Conservation (phyloP, 805 yeast genomes). For the Cyberlindnera saturnus region DNA sequence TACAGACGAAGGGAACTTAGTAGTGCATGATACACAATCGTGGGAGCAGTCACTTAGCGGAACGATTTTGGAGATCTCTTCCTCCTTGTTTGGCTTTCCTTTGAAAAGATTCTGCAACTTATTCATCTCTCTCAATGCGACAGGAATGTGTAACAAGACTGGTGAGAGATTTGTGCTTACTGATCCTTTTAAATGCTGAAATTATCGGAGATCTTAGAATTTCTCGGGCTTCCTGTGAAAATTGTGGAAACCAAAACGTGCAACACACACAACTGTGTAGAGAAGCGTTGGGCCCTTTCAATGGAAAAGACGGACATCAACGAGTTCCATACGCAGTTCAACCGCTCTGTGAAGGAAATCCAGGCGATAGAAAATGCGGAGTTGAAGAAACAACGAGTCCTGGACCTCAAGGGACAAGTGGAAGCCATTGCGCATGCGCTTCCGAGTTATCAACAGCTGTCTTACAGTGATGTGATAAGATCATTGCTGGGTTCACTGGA, state of each 20-base stretch:
- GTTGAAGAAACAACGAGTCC: background rate
- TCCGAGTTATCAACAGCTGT: slow-evolving; percentile 17
- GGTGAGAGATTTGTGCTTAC: background rate
- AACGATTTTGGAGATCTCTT: slow-evolving; percentile 30
- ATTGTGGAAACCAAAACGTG: background rate
- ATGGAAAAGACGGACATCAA: slow-evolving; percentile 5
- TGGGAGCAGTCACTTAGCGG: slow-evolving; percentile 44
- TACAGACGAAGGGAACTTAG: slow-evolving; percentile 46
- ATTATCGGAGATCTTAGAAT: background rate
- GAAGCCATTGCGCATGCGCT: slow-evolving; percentile 14
- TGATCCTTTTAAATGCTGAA: background rate
- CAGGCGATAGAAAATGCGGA: background rate
- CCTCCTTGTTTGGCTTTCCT: slow-evolving; percentile 8
- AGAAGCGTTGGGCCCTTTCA: background rate
- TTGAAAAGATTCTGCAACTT: slow-evolving; percentile 5
- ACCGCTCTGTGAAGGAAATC: background rate
- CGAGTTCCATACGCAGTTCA: slow-evolving; percentile 4
- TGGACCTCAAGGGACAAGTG: slow-evolving; percentile 9
- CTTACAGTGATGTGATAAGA: slow-evolving; percentile 14
- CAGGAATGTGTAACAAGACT: background rate
- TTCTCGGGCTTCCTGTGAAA: background rate
- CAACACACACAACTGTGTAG: background rate
- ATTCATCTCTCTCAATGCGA: slow-evolving; percentile 2
- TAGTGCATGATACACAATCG: slow-evolving; percentile 50
- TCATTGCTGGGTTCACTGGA: slow-evolving; percentile 4